These are phyloP conservation scores for Thermothelomyces thermophilus DNA, from an alignment of 2,329 filamentous ascomycete genomes.

Conservation along the genomic window DNA sequence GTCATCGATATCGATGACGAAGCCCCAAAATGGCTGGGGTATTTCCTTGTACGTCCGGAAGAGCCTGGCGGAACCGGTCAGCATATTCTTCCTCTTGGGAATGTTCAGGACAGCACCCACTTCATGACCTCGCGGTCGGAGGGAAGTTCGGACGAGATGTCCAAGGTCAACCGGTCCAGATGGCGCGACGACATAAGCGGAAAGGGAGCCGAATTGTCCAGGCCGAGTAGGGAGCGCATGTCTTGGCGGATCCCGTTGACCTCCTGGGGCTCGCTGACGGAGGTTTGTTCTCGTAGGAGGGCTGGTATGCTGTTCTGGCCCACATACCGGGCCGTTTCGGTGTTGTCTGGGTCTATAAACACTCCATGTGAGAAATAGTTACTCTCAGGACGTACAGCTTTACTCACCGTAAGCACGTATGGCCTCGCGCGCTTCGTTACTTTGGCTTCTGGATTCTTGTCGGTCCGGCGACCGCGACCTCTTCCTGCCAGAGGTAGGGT, in stretches of 20 bases:
- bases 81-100: not conserved
- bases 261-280: constrained; percentile 44
- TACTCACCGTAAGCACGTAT: constrained; percentile 29
- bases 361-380: constrained; percentile 1
- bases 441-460: constrained; percentile 31
- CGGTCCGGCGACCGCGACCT: constrained; percentile 39
- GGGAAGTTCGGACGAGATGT: constrained; percentile 56
- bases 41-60: constrained; percentile 63
- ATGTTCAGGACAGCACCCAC: constrained; percentile 35
- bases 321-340: constrained; percentile 53
- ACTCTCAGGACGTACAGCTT: not conserved
- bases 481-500: constrained; percentile 32
- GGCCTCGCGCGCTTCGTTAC: constrained; percentile 33
- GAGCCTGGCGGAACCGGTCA: constrained; percentile 36
- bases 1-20: constrained; percentile 60
- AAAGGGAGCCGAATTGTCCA: constrained; percentile 61
- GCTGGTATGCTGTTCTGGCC: constrained; percentile 63
- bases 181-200: constrained; percentile 60
- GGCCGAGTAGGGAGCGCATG: constrained; percentile 58
- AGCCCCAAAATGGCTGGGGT: constrained; percentile 61
- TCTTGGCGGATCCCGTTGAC: constrained; percentile 53
- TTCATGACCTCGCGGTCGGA: constrained; percentile 62
- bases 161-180: constrained; percentile 51
- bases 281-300: constrained; percentile 55
- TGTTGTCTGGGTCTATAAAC: constrained; percentile 43